Base-by-base conservation (phyloP, 2,329 filamentous ascomycete genomes). In the Thelonectria blattea region DNA sequence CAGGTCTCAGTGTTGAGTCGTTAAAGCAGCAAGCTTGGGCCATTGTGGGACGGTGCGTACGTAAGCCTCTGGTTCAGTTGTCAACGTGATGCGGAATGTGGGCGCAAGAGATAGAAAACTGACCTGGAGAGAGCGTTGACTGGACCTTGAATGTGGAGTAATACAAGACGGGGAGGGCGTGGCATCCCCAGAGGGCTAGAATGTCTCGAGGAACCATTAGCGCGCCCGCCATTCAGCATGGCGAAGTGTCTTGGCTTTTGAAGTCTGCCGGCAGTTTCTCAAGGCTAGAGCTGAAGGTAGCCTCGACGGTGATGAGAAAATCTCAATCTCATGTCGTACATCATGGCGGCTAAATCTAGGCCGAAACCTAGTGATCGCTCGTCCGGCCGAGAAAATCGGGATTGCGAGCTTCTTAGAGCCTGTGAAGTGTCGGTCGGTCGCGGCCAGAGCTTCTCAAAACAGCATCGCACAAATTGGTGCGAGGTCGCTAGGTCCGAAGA, bases 131-230 rank as follows among this genome's bases (percentile, higher is more conserved):
- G 8, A 43, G 62, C 56, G 52, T 62, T 51, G 55, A 55, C 62
- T 45, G 64, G 48, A 20, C 55, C 46, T 37, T 39, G 53, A 64
- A 17, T 48, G 54, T 66, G 67, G 61, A 64, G 67, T 64, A 58
- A 15, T 41, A 46, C 34, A 15, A n/a, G 34, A 17, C 14, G 42
- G 20, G 20, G 53, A 39, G 59, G 62, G 51, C 55, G 52, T 60
- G 41, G 43, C 27, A 67, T 62, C 62, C 62, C 47, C 60, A 62
- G 64, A 49, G 53, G 58, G 66, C 65, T 69, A 67, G 68, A 70
- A 70, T 67, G 68, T 70, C 68, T 69, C 68, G 67, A 63, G 68
- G 70, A 68, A 65, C 64, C 58, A 63, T 65, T 66, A 67, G 68
- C 60, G 63, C 59, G 62, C 34, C 15, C 7, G 34, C 11, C 59